These are phyloP conservation scores for Globisporangium abappressorium DNA, from an alignment of 352 stramenopile genomes.

Conservation along the genomic window DNA sequence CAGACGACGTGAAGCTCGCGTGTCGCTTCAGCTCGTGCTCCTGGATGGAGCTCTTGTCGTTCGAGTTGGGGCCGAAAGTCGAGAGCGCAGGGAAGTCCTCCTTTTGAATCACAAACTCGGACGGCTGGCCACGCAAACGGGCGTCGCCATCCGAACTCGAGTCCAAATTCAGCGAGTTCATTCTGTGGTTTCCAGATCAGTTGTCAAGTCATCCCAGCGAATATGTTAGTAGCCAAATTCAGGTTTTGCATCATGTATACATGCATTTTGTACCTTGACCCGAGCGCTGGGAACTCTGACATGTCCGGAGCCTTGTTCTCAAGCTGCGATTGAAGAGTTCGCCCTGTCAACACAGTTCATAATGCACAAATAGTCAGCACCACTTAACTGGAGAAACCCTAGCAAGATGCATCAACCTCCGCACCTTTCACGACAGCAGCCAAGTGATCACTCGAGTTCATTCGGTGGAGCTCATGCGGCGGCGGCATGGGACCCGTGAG, in stretches of 20 bases:
- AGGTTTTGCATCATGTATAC: background rate
- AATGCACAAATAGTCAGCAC: background rate
- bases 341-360: slow-evolving; percentile 27
- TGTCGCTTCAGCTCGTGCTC: slow-evolving; percentile 60
- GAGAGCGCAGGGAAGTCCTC: slow-evolving; percentile 83
- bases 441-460: slow-evolving; percentile 45
- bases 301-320: slow-evolving; percentile 81
- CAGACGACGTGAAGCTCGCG: slow-evolving; percentile 67
- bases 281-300: slow-evolving; percentile 79
- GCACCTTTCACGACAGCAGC: slow-evolving; percentile 30
- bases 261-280: slow-evolving; percentile 38
- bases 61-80: slow-evolving; percentile 44
- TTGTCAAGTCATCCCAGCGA: background rate
- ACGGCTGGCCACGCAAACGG: slow-evolving; percentile 43
- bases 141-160: slow-evolving; percentile 28
- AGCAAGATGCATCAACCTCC: background rate
- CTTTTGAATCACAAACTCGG: slow-evolving; percentile 87
- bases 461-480: slow-evolving; percentile 57
- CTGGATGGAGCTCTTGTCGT: slow-evolving; percentile 52
- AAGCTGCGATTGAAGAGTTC: slow-evolving; percentile 41
- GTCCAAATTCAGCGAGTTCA: slow-evolving; percentile 60
- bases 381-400: background rate
- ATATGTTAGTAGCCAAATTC: background rate
- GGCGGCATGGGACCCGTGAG: slow-evolving; percentile 28
- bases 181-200: slow-evolving; percentile 25